These are phyloP conservation scores for Aspergillus panamensis DNA, from an alignment of 495 filamentous ascomycete species.

Conservation along the genomic window DNA sequence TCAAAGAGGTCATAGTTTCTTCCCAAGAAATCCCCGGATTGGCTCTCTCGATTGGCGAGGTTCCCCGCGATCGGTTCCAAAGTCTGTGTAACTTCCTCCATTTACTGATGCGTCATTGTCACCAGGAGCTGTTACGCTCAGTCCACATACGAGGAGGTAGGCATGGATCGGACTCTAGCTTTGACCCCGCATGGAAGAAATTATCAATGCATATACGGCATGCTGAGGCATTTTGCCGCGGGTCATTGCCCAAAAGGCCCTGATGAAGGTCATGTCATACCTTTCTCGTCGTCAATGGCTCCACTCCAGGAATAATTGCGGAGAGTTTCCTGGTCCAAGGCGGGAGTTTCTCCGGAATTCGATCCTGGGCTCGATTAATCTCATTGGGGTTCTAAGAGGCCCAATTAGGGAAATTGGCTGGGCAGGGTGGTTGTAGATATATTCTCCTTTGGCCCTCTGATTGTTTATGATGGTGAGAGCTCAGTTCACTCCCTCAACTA, in stretches of 20 bases:
- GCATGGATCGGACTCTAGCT: too few relatives aligned
- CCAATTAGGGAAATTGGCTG: background rate
- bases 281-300: background rate
- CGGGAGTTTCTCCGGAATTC: conserved; percentile 7
- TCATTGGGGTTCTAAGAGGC: background rate
- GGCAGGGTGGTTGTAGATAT: background rate
- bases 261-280: background rate
- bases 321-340: conserved; percentile 13
- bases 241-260: background rate
- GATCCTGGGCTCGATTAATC: background rate
- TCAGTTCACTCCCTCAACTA: background rate
- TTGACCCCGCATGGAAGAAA: background rate
- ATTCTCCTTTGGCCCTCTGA: background rate
- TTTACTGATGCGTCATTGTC: background rate
- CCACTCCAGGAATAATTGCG: background rate
- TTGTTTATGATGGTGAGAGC: background rate
- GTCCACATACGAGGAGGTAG: too few relatives aligned
- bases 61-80: background rate
- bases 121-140: background rate
- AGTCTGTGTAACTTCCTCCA: background rate
- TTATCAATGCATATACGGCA: background rate
- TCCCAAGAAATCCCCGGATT: background rate
- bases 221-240: background rate
- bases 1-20: background rate
- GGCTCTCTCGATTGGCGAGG: background rate